Conservation (phyloP, 257 asterid genomes). For the Nicotiana undulata region DNA sequence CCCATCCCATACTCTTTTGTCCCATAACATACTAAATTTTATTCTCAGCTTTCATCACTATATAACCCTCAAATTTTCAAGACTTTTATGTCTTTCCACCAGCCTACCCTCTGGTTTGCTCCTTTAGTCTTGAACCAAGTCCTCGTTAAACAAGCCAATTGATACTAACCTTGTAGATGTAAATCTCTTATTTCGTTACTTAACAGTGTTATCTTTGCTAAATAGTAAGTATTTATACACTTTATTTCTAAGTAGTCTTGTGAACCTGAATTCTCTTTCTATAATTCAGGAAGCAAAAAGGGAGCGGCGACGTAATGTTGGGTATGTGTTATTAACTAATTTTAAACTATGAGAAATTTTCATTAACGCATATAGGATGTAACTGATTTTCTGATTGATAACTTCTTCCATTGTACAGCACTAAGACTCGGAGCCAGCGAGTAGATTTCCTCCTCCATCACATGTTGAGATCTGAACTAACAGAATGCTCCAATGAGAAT, state of each 20-base stretch:
- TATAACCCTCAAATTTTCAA: background rate
- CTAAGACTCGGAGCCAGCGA: conserved; percentile 69
- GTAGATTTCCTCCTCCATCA: conserved; percentile 91
- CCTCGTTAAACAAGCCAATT: background rate
- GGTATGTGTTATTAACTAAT: conserved; percentile 35
- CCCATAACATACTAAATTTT: background rate
- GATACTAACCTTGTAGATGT: background rate
- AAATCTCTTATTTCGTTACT: background rate
- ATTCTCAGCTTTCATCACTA: background rate
- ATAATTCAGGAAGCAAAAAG: conserved; percentile 41
- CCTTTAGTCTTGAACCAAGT: background rate
- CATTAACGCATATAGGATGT: background rate
- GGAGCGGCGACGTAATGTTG: conserved; percentile 39
- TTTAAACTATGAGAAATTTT: background rate
- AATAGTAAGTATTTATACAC: background rate
- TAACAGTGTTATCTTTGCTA: background rate
- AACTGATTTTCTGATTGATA: background rate
- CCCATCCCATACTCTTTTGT: too few relatives aligned
- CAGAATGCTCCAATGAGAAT: conserved; percentile 24
- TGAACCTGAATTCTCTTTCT: background rate
- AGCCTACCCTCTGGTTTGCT: background rate
- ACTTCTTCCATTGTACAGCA: conserved; percentile 33
- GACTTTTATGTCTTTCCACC: background rate
- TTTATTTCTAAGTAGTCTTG: background rate
- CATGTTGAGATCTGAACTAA: conserved; percentile 76